Conservation (phyloP, 768 basidiomycete genomes). For the Rhodosporidiobolus sp. region DNA sequence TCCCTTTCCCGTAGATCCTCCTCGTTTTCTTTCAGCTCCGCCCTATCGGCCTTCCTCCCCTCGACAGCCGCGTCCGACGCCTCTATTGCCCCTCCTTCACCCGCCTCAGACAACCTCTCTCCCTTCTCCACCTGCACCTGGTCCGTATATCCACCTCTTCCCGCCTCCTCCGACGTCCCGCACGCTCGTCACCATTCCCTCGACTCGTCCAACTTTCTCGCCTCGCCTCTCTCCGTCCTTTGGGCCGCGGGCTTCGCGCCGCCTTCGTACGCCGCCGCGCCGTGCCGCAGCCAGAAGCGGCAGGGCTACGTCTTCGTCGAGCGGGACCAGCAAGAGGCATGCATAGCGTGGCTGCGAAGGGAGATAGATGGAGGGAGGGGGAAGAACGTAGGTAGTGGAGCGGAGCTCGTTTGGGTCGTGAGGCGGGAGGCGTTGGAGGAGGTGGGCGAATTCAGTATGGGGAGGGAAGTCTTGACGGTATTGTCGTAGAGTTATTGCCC, state of each 20-base stretch:
- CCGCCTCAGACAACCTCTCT: not conserved
- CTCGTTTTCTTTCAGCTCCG: not conserved
- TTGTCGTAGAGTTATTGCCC: not conserved
- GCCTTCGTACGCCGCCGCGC: not conserved
- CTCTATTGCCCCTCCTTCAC: not conserved
- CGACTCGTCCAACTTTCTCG: constrained; percentile 2
- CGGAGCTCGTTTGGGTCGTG: constrained; percentile 16
- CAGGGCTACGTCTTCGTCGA: constrained; percentile 13
- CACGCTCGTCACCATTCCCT: constrained; percentile 4
- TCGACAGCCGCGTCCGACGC: not conserved
- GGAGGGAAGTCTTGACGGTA: constrained; percentile 7
- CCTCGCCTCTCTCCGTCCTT: constrained; percentile 5
- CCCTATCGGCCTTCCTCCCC: not conserved
- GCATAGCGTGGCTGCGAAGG: not conserved
- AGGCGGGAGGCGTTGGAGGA: constrained; percentile 1
- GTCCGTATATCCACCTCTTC: constrained; percentile 23
- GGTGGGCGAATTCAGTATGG: not conserved
- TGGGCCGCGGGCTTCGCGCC: constrained; percentile 5
- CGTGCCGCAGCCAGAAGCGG: not conserved
- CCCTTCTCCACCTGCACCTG: constrained; percentile 4
- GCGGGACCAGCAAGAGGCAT: not conserved
- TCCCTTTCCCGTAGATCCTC: not conserved
- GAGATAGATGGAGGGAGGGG: not conserved
- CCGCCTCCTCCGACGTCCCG: not conserved
- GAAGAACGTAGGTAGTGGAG: not conserved